These are phyloP conservation scores for Elsinoe necatrix DNA, from an alignment of 2,329 filamentous ascomycete species.

Conservation along the genomic window DNA sequence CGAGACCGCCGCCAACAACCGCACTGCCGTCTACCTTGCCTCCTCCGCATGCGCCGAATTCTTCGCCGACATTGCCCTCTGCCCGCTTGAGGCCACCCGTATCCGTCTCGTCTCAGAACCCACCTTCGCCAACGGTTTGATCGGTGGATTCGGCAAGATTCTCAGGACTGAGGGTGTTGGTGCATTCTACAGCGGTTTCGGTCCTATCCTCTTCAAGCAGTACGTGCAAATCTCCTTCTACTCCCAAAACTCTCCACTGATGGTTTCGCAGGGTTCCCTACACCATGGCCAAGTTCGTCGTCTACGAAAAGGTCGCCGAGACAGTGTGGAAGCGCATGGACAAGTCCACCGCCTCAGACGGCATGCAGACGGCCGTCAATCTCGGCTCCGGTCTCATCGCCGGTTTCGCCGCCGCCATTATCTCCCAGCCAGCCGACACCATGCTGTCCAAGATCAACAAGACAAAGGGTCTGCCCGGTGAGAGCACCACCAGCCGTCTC, in stretches of 20 bases:
- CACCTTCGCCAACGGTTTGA: conserved; percentile 70
- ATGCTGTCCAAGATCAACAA: conserved; percentile 97
- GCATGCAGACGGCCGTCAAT: conserved; percentile 71
- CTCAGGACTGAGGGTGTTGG: conserved; percentile 70
- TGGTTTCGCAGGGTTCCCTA: conserved; percentile 61
- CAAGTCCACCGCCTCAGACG: conserved; percentile 60
- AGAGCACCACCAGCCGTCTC: conserved; percentile 70
- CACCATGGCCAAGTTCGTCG: conserved; percentile 93
- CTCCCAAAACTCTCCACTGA: not conserved
- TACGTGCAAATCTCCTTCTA: conserved; percentile 22
- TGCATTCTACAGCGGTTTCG: conserved; percentile 87
- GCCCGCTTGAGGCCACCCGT: conserved; percentile 86
- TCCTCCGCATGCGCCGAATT: conserved; percentile 54
- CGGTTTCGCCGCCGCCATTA: conserved; percentile 75
- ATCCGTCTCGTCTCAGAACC: conserved; percentile 88
- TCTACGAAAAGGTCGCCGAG: conserved; percentile 83
- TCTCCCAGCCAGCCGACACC: conserved; percentile 86
- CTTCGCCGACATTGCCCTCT: conserved; percentile 71
- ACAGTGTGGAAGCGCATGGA: conserved; percentile 58
- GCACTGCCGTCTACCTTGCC: conserved; percentile 70
- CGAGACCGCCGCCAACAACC: conserved; percentile 68
- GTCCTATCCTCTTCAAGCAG: conserved; percentile 80
- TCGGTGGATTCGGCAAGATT: conserved; percentile 77
- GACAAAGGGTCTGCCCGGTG: conserved; percentile 78
- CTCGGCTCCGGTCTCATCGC: conserved; percentile 77